Conservation (phyloP, 1,139 yeast species). For the Hemisphaericaspora subhashii region DNA sequence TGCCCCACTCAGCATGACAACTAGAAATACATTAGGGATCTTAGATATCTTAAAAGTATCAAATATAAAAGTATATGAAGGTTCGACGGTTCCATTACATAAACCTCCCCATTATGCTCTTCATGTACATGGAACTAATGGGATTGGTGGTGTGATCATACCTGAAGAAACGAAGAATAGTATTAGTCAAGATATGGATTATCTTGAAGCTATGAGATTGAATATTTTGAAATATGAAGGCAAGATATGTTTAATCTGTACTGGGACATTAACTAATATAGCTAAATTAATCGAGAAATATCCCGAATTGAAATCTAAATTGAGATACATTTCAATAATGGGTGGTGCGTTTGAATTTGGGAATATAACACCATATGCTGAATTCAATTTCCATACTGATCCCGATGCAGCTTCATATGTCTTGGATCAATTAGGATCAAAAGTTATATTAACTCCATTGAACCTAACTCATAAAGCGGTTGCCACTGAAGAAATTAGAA, state of each 20-base stretch:
- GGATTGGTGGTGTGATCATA: constrained; percentile 69
- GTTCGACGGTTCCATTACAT: constrained; percentile 58
- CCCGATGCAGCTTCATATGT: constrained; percentile 73
- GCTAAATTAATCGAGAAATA: constrained; percentile 50
- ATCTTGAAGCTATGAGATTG: constrained; percentile 57
- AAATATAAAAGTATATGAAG: constrained; percentile 58
- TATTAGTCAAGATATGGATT: constrained; percentile 36
- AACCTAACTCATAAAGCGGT: constrained; percentile 71
- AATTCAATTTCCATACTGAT: constrained; percentile 75
- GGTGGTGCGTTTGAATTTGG: constrained; percentile 66
- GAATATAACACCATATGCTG: constrained; percentile 58
- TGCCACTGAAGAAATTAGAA: constrained; percentile 50
- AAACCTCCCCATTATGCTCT: constrained; percentile 54
- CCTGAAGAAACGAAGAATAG: constrained; percentile 47
- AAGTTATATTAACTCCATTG: constrained; percentile 60
- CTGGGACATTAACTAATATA: constrained; percentile 75
- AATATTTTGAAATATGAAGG: constrained; percentile 46
- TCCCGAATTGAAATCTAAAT: constrained; percentile 50
- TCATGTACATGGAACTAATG: constrained; percentile 71
- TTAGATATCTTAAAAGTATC: constrained; percentile 55
- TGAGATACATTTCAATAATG: constrained; percentile 64
- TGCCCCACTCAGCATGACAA: constrained; percentile 65
- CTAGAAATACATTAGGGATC: constrained; percentile 67
- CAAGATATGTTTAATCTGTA: constrained; percentile 58
- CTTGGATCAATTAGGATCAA: constrained; percentile 41